Conservation (phyloP, 1,284 basidiomycete genomes). For the Gymnopus androsaceus region DNA sequence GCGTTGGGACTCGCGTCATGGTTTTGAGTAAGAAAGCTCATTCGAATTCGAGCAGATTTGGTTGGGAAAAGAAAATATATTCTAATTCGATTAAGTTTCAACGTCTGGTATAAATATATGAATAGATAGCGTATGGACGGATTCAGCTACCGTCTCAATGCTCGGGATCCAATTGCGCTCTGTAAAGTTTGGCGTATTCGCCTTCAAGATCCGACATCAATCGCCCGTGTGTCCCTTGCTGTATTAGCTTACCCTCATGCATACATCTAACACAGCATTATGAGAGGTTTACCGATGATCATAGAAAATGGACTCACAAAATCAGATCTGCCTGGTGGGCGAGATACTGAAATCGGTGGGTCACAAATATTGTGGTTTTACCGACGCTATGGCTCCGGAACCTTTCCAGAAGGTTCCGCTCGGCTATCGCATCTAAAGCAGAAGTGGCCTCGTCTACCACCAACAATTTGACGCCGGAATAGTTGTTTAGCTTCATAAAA, state of each 20-base stretch:
- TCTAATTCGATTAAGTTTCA: no score
- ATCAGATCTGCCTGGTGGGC: background rate
- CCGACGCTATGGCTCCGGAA: background rate
- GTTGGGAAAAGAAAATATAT: no score
- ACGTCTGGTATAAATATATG: no score
- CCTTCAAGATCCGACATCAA: background rate
- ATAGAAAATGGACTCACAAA: background rate
- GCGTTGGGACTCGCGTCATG: no score
- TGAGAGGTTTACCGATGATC: no score
- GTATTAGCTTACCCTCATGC: background rate
- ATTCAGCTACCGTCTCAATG: no score
- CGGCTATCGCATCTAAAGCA: background rate
- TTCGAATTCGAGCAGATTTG: no score
- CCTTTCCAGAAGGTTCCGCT: background rate
- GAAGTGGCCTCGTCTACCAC: background rate
- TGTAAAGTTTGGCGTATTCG: background rate
- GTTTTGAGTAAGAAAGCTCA: no score
- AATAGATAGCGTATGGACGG: no score
- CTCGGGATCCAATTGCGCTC: background rate
- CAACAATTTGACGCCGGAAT: background rate
- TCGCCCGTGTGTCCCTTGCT: background rate
- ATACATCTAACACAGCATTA: background rate
- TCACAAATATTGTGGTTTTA: background rate
- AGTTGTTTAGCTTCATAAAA: conserved; percentile 1
- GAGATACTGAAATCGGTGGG: background rate